Base-by-base conservation (phyloP, 2,329 filamentous ascomycete genomes). In the Fusarium decemcellulare region DNA sequence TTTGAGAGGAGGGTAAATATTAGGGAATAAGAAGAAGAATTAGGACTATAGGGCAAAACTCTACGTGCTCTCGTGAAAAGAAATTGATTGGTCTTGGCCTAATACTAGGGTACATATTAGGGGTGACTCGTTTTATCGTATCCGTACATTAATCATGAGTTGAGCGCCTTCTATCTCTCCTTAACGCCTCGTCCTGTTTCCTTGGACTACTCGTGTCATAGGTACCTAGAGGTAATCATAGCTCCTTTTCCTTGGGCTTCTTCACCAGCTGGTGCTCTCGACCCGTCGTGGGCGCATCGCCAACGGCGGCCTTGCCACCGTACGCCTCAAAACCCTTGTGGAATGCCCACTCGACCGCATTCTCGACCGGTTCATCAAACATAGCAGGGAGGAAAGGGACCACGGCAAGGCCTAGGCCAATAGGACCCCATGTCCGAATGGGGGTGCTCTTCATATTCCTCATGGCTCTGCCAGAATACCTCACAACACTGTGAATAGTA, bases 331-430 rank as follows among this genome's bases (percentile, higher is more conserved):
- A 96, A 0, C 87, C 92, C 73, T 91, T 93, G 75, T 97, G 93
- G 83, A 98, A 98, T 4, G 87, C 79, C 92, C 92, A 98, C 76
- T 98, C 95, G 0, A 97, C 93, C 0, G 93, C 94, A 67, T 94
- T 88, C 81, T 98, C 96, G 8, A 99, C 94, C 1, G 96, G 95
- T 79, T 97, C 88, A 76, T 99, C 95, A 73, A 98, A 98, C 59
- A 97, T 81, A 62, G 87, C 90, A 0, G 95, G 95, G 61, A 98
- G 80, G 79, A 95, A 92, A 1, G 95, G 95, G 9, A 98, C 94
- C 9, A 93, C 85, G 0, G 90, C 82, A 36, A 94, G 78, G 4
- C 94, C 90, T 74, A 97, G 88, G 2, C 96, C 96, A 63, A 99
- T 97, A 0, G 96, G 96, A 0, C 88, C 92, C 92, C 93, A 99